Evolutionary conservation across 371 early-diverging fungal species (phyloP), one percentile per base, ranked within the genome.

Genomic region (Mucor mucedo): DNA sequence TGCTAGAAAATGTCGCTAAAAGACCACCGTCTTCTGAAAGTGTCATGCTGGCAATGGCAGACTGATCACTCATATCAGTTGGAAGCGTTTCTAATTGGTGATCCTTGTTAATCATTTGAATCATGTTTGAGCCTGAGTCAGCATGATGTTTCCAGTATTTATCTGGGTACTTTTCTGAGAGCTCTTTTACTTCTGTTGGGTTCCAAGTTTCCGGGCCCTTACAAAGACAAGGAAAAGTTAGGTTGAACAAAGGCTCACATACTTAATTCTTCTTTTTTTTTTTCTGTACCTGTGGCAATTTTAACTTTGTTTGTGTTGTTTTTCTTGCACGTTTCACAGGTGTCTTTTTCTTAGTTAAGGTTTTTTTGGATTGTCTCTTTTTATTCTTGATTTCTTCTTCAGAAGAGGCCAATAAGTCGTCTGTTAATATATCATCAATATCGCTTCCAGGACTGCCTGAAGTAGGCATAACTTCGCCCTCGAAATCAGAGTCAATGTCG

Each of bases 1-100:
- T 69, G 66, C 87, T 90, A 61, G 91, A 92, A 68, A 95, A 92
- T 1, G 94, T 93, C 1, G 89, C 95, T 33, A 95, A 76, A 75
- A 95, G 76, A 3, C 84, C 71, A 6, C 95, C 95, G 66, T 94
- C 94, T 2, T 87, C 81, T 0, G 95, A 94, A 2, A 95, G 77
- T 4, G 84, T 76, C 87, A 93, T 90, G 10, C 93, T 86, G 6
- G 89, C 88, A 55, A 92, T 86, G 16, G 91, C 84, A 62, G 77
- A 82, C 68, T 82, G 82, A 63, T 83, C 83, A 44, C 71, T 80
- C 33, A 83, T 73, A 13, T 71, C 76, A 49, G 74, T 76, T 0
- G 82, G 76, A 21, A 88, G 66, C 9, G 82, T 66, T 48, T 88
- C 74, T 13, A 94, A 72, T 7, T 85, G 84, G 21, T 89, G 71